Conservation (phyloP, 176 grass and related monocot species). For the sorghum (Sorghum bicolor) region DNA sequence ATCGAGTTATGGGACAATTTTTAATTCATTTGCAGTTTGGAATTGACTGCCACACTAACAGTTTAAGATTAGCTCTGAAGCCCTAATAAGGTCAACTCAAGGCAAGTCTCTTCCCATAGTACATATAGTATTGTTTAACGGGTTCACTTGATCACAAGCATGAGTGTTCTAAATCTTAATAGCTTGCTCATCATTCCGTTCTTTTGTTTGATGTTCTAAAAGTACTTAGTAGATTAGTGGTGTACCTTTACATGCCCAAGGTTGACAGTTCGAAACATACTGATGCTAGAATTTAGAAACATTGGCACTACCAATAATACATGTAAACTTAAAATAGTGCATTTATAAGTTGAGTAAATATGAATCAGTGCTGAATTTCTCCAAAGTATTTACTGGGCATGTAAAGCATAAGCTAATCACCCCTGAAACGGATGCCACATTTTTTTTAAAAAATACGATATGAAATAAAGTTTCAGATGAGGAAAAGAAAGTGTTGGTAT, state of each 20-base stretch:
- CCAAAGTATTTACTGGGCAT: neutral
- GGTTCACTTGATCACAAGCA: neutral
- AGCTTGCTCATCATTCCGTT: neutral
- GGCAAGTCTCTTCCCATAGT: neutral
- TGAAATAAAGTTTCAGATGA: neutral
- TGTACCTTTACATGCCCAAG: neutral
- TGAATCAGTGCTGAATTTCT: neutral
- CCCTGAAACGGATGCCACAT: neutral
- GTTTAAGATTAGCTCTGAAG: neutral
- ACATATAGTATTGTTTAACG: neutral
- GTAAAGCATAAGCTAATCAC: neutral
- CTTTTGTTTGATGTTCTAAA: neutral
- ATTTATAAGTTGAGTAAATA: neutral
- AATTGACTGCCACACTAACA: neutral
- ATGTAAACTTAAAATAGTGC: neutral
- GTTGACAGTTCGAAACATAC: neutral
- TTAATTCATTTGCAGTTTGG: neutral
- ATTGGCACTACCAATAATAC: too few species aligned
- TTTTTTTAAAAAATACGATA: neutral
- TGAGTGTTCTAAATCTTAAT: neutral
- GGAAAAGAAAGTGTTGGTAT: neutral
- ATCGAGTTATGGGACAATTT: neutral
- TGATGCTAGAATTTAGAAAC: neutral
- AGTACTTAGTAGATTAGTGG: neutral
- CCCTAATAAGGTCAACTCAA: neutral